Conservation (phyloP, 306 rosid genomes). For the Crotalaria pallida region DNA sequence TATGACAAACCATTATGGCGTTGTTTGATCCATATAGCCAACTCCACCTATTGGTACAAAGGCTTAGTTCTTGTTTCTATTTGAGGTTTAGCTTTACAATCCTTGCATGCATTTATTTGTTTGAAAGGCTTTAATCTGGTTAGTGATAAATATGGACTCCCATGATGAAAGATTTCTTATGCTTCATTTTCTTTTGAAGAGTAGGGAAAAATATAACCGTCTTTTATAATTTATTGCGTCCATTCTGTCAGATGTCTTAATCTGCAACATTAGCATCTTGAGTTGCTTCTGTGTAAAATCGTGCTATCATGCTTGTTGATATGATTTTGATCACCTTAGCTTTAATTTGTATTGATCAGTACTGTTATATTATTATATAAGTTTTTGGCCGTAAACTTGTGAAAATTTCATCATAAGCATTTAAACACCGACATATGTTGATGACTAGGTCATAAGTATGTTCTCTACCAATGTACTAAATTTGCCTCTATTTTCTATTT, state of each 20-base stretch:
- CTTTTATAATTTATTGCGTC: neutral
- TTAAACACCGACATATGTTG: neutral
- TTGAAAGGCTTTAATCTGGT: neutral
- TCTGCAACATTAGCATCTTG: neutral
- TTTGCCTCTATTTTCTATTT: neutral
- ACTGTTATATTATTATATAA: neutral
- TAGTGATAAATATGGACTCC: neutral
- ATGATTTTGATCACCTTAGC: neutral
- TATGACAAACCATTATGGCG: too few species aligned
- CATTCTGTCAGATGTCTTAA: neutral
- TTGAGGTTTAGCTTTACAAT: neutral
- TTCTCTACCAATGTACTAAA: conserved; percentile 6
- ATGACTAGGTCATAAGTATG: conserved; percentile 7
- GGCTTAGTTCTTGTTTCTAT: too few species aligned
- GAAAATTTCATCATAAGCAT: conserved; percentile 5
- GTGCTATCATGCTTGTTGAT: neutral
- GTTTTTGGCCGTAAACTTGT: conserved; percentile 8
- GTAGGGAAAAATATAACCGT: neutral
- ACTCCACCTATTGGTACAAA: too few species aligned
- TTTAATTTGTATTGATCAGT: conserved; percentile 4
- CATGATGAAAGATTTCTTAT: neutral
- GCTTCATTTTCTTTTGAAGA: neutral
- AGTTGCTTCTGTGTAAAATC: neutral
- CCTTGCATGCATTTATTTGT: neutral
- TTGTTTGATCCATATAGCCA: too few species aligned